phyloP scores from a whole-genome alignment of 805 yeast genomes.

The Torulaspora delbrueckii region DNA sequence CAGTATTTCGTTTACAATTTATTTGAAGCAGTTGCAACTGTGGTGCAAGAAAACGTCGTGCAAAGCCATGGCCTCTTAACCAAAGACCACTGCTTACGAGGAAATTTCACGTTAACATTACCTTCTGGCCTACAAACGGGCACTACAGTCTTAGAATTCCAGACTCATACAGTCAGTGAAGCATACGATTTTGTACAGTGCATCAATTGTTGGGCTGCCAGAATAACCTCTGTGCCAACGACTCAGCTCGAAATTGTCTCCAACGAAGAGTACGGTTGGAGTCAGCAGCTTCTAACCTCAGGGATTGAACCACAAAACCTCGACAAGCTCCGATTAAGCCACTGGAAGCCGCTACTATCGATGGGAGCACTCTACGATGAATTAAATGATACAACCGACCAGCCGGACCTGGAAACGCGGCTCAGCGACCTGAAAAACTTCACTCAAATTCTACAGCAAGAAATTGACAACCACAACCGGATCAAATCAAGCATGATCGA shows the following conservation, averaged over 20 bases:
- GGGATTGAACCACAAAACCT: neutral
- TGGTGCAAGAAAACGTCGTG: conserved; percentile 30
- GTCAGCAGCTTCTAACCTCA: conserved; percentile 20
- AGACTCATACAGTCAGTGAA: conserved; percentile 59
- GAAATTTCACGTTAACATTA: conserved; percentile 25
- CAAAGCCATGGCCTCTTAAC: conserved; percentile 4
- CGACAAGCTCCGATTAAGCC: conserved; percentile 6
- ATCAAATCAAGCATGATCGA: conserved; percentile 37
- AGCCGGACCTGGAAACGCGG: conserved; percentile 7
- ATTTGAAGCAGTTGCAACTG: conserved; percentile 27
- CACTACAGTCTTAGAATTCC: conserved; percentile 48
- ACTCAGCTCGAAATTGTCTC: conserved; percentile 66
- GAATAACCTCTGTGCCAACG: conserved; percentile 73
- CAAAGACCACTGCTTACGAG: conserved; percentile 3
- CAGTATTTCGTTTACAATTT: conserved; percentile 24
- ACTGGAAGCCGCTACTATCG: conserved; percentile 27
- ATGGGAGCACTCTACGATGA: conserved; percentile 20
- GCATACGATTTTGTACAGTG: conserved; percentile 69
- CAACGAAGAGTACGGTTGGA: conserved; percentile 79
- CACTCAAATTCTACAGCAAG: conserved; percentile 37
- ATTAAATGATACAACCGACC: conserved; percentile 14
- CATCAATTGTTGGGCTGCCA: conserved; percentile 87
- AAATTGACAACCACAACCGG: conserved; percentile 42
- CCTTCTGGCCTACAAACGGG: conserved; percentile 19
- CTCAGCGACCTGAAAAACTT: conserved; percentile 35